A percentile compares a stretch with the other conserved stretches of the same genome.
Evolutionary conservation across 768 basidiomycete genomes (phyloP).

Genomic region (Macrolepiota dolichaula): DNA sequence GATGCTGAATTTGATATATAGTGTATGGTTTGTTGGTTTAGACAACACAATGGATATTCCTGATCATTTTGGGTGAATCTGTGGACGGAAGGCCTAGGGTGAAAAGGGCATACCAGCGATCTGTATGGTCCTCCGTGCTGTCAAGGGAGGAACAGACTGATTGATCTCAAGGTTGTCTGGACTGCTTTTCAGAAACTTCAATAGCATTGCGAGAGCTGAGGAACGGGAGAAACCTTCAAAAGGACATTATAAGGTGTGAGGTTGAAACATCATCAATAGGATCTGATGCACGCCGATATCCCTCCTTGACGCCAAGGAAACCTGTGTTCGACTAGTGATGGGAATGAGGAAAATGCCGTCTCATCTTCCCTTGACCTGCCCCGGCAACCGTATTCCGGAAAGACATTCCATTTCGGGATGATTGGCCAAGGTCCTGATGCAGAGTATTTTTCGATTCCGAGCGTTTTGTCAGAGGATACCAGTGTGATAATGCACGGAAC

Average conservation of each 20-base stretch:
- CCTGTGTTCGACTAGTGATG: too few species aligned
- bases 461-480: too few species aligned
- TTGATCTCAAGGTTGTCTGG: neutral
- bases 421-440: too few species aligned
- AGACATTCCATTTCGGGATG: too few species aligned
- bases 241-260: neutral
- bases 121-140: neutral
- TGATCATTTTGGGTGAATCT: neutral
- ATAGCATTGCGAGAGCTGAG: neutral
- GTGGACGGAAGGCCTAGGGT: neutral
- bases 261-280: neutral
- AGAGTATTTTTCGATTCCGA: too few species aligned
- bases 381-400: too few species aligned
- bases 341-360: too few species aligned
- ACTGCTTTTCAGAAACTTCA: neutral
- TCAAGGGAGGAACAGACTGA: neutral
- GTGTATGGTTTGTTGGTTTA: neutral
- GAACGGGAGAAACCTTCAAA: neutral
- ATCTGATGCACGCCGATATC: neutral
- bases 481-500: too few species aligned
- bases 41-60: conserved; percentile 9
- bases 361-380: too few species aligned
- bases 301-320: neutral
- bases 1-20: conserved; percentile 11
- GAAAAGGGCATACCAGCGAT: neutral